Evolutionary conservation across 768 basidiomycete species (phyloP).

Genomic region (Collybia nuda): DNA sequence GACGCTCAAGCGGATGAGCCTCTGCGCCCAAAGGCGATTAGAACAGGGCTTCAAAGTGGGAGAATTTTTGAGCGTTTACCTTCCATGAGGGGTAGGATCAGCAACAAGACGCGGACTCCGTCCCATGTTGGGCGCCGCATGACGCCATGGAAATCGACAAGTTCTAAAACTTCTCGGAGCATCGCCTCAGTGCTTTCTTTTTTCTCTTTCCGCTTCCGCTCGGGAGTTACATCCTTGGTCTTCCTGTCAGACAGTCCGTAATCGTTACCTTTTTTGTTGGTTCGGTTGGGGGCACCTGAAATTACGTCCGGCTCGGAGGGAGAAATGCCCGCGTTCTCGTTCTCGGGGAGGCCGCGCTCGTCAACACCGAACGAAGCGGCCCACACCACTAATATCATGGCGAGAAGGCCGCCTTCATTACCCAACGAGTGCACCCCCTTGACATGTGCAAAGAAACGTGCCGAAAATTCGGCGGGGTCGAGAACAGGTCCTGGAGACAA

Average conservation of each 20-base stretch:
- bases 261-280: constrained; percentile 4
- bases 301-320: constrained; percentile 17
- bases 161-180: constrained; percentile 72
- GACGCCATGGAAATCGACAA: constrained; percentile 79
- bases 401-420: constrained; percentile 74
- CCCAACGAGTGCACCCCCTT: constrained; percentile 64
- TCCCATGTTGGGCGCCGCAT: constrained; percentile 85
- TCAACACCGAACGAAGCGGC: constrained; percentile 88
- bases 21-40: constrained; percentile 32
- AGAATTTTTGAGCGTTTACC: constrained; percentile 40
- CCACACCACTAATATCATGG: constrained; percentile 84
- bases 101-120: constrained; percentile 75
- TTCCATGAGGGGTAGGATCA: constrained; percentile 81
- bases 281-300: constrained; percentile 2
- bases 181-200: constrained; percentile 64
- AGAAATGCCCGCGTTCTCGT: constrained; percentile 19
- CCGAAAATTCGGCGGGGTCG: constrained; percentile 75
- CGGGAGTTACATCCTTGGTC: constrained; percentile 27
- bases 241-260: constrained; percentile 9
- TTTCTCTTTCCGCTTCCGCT: constrained; percentile 39
- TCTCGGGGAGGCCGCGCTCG: constrained; percentile 63
- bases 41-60: background rate
- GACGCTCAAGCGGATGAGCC: constrained; percentile 41
- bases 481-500: constrained; percentile 81
- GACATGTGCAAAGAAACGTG: constrained; percentile 66